Evolutionary conservation across 306 rosid genomes (phyloP).

Genomic region (Malus sylvestris): DNA sequence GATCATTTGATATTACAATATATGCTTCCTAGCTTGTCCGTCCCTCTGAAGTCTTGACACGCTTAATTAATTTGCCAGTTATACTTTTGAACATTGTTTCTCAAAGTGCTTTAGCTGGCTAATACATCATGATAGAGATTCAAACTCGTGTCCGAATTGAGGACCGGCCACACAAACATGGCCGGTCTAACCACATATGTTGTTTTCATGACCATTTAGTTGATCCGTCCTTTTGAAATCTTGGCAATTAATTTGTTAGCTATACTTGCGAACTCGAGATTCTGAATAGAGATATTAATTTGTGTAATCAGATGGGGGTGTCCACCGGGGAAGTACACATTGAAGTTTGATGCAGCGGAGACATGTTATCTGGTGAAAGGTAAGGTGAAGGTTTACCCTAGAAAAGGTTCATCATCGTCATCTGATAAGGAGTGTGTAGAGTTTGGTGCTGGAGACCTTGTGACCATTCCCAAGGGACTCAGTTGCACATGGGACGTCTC

Average conservation of each 20-base stretch:
- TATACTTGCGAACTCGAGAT: neutral
- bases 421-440: slow-evolving; percentile 35
- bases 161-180: neutral
- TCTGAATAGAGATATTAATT: neutral
- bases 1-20: neutral
- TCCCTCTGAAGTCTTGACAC: neutral
- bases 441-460: slow-evolving; percentile 91
- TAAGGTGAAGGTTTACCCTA: slow-evolving; percentile 72
- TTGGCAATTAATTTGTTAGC: neutral
- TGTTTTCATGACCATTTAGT: neutral
- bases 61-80: neutral
- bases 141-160: neutral
- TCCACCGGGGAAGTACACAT: slow-evolving; percentile 77
- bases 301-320: slow-evolving; percentile 72
- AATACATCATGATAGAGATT: neutral
- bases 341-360: slow-evolving; percentile 78
- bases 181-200: no score
- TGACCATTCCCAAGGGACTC: slow-evolving; percentile 69
- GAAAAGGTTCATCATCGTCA: slow-evolving; percentile 33
- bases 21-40: no score
- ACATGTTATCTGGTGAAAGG: slow-evolving; percentile 81
- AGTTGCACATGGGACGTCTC: slow-evolving; percentile 94
- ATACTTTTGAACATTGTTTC: no score
- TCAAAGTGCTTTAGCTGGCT: neutral
- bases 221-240: neutral